Evolutionary conservation across 208 protist species (phyloP).

Genomic region (Wallacemonas sp.): DNA sequence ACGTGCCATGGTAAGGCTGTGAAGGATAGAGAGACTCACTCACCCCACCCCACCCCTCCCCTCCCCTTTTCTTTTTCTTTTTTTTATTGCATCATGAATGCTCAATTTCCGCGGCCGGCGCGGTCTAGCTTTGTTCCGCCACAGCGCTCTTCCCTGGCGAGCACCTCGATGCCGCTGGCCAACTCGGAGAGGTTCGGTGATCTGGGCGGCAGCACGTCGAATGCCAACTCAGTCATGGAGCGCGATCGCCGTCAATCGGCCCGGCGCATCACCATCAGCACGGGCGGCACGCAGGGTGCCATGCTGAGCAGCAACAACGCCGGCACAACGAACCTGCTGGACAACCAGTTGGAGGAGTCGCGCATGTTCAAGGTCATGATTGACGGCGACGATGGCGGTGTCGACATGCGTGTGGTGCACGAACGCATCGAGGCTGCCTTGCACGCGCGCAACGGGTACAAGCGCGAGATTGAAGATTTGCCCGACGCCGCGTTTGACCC

Average conservation of each 20-base stretch:
- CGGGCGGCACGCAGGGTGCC: neutral
- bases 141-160: slow-evolving; percentile 9
- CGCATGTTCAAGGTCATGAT: slow-evolving; percentile 89
- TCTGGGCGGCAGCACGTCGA: neutral
- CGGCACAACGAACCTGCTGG: slow-evolving; percentile 6
- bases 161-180: slow-evolving; percentile 1
- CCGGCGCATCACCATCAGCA: slow-evolving; percentile 9
- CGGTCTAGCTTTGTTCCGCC: slow-evolving; percentile 12
- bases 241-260: slow-evolving; percentile 11
- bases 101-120: slow-evolving; percentile 7
- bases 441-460: slow-evolving; percentile 71
- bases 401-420: slow-evolving; percentile 86
- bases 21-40: too few relatives aligned
- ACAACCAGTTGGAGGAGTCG: slow-evolving; percentile 54
- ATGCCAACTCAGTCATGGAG: slow-evolving; percentile 2
- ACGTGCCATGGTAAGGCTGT: too few relatives aligned
- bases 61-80: slow-evolving; percentile 4
- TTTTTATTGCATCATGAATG: slow-evolving; percentile 5
- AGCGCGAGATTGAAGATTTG: slow-evolving; percentile 17
- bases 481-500: slow-evolving; percentile 17
- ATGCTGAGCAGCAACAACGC: slow-evolving; percentile 5
- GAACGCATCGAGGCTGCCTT: slow-evolving; percentile 79
- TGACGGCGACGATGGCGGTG: slow-evolving; percentile 89
- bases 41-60: neutral
- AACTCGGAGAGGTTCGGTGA: slow-evolving; percentile 10